Conservation (phyloP, 768 basidiomycete genomes). For the Lactarius evosmus region DNA sequence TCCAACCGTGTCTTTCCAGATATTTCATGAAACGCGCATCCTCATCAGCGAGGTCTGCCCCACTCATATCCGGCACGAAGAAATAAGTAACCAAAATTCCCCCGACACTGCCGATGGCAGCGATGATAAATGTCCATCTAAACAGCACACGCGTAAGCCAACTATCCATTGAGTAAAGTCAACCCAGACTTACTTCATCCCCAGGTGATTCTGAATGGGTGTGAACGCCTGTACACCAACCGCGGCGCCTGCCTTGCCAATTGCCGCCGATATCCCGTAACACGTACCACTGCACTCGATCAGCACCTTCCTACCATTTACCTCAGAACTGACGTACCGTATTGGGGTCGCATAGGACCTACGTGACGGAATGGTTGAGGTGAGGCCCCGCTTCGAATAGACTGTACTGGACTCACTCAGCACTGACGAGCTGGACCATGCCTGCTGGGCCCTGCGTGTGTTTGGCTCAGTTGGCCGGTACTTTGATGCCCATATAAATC, state of each 20-base stretch:
- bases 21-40: conserved; percentile 60
- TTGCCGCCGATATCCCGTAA: conserved; percentile 64
- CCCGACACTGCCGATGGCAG: conserved; percentile 58
- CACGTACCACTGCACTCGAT: conserved; percentile 51
- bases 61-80: conserved; percentile 65
- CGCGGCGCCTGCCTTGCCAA: conserved; percentile 72
- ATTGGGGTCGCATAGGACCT: conserved; percentile 65
- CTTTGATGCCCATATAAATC: conserved; percentile 41
- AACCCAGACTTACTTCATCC: conserved; percentile 46
- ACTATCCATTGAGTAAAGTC: conserved; percentile 1
- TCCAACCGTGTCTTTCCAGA: conserved; percentile 61
- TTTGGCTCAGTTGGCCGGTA: background rate
- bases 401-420: conserved; percentile 47
- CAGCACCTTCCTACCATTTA: conserved; percentile 3
- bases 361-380: background rate
- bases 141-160: background rate
- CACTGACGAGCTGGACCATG: conserved; percentile 63
- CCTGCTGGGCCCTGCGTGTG: conserved; percentile 59
- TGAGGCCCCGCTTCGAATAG: background rate
- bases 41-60: conserved; percentile 62
- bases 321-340: conserved; percentile 39
- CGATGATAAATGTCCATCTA: conserved; percentile 67
- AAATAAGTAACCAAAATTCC: conserved; percentile 66
- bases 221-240: conserved; percentile 68
- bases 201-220: conserved; percentile 62